Evolutionary conservation across 1,139 yeast genomes (phyloP), one percentile per base, ranked within the genome.

Genomic region (Taiozyma sp.): DNA sequence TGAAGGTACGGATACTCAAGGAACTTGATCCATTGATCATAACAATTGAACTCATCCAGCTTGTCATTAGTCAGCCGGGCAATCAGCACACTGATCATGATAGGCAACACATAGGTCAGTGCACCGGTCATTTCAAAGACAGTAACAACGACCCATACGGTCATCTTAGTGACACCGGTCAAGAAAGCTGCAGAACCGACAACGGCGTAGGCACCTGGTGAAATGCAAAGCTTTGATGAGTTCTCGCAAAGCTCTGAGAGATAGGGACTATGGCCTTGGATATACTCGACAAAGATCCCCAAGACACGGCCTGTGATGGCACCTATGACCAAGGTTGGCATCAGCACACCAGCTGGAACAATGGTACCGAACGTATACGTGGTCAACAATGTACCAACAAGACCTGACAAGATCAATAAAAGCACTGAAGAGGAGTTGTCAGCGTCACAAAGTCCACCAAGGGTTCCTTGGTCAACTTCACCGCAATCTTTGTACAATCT

Each of bases 51-150:
- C 24, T 64, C 67, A 16, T 66, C 65, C 43, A 73, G 61, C 3
- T 68, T 66, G 53, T 77, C 80, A 19, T 73, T 75, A 1, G 73
- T 72, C 74, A 79, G 71, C 55, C 76, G 74, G 2, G 80, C 71
- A 8, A 75, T 67, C 64, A 77, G 65, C 8, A 76, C 80, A 0
- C 79, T 78, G 8, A 71, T 66, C 96, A 89, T 89, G 1, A 92
- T 87, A 0, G 96, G 96, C 27, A 89, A 71, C 30, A 89, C 87
- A 64, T 86, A 89, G 28, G 87, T 78, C 45, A 87, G 70, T 0
- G 96, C 96, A 8, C 96, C 96, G 0, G 96, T 88, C 45, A 89
- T 73, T 66, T 90, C 97, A 69, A 90, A 90, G 83, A 90, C 84
- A 38, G 91, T 84, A 16, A 90, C 89, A 2, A 87, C 96, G 8